Evolutionary conservation across 2,329 filamentous ascomycete genomes (phyloP), one percentile per base, ranked within the genome.

Genomic region (Teratosphaeria pseudoeucalypti): DNA sequence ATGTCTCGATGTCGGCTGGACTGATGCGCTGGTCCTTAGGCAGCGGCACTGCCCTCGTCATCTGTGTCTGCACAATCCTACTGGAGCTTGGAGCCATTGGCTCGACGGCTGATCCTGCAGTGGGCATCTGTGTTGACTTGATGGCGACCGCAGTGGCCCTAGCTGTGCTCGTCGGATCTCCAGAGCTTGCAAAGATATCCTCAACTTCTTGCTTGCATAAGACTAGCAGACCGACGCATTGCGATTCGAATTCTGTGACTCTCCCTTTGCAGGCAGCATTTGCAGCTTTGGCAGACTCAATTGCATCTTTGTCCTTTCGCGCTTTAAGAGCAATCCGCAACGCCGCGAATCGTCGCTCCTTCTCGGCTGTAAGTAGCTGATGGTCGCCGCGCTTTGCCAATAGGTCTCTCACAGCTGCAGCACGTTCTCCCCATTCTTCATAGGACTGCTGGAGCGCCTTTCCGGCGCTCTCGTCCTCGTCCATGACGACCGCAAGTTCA

Each of bases 61-160:
- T 61, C 53, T 72, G 71, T 1, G 71, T 73, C 58, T 73, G 71
- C 11, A 64, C 68, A 23, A 73, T 64, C 12, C 70, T 64, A 57
- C 67, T 70, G 5, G 68, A 69, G 60, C 68, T 70, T 11, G 65
- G 61, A 5, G 65, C 47, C 5, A 27, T 57, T 19, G 53, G 34
- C 3, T 58, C 63, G 32, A 55, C 52, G 6, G 54, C 53, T 29
- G 34, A 47, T 5, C 43, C 19, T 10, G n/a, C 39, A 1, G 58
- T 54, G 14, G 63, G 61, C 19, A 62, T 62, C 57, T 71, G 69
- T 23, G 70, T 71, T 7, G 70, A 69, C 32, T 67, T 57, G 2
- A 71, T 65, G 3, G 70, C 66, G 4, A 70, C 62, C 52, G 47
- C 55, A n/a, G 39, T 59, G n/a, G 29, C 54, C 27, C 57, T 63